Base-by-base conservation (phyloP, 2,329 filamentous ascomycete genomes). In the Parastagonospora nodorum region DNA sequence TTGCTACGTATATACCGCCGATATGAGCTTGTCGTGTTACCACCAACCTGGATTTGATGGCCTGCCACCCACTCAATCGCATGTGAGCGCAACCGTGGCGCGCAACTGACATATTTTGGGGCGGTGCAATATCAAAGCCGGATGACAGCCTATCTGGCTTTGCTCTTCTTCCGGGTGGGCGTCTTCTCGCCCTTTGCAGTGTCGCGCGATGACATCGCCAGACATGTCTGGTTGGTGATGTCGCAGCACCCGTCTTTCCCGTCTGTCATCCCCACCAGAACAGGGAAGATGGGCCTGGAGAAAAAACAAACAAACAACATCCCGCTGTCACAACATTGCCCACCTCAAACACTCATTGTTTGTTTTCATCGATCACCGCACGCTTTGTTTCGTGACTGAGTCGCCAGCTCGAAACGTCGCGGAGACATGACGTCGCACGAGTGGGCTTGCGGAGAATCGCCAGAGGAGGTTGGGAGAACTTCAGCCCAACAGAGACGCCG, bases 231-330 rank as follows among this genome's bases (percentile, higher is more conserved):
- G 53, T 51, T 52, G 49, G 48, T 38, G 48, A 48, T 54, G 48
- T 55, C 42, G 46, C 33, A 44, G 52, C 51, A 53, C 31, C 53
- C 48, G 48, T 44, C 24, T 27, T 51, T 47, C 44, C 57, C 51
- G 59, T 57, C 51, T 53, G 50, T 39, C 38, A 43, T 33, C 39
- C 28, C 46, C 48, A 39, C 39, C 48, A 48, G 39, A 30, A 48
- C 37, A 61, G 53, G 37, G 57, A 49, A 52, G 33, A 11, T 42
- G 41, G 30, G 24, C n/a, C 8, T 44, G 28, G 10, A 16, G 28
- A n/a, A 19, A 19, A 49, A 67, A 62, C 55, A 67, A 64, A 66
- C 59, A 62, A 64, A 64, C 55, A 56, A 48, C 39, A 52, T 42
- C 8, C 50, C 51, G 51, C 50, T 56, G 57, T 63, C 53, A 56